Percentiles rank a stretch among this genome's conserved stretches.
Conservation (phyloP, 2,329 filamentous ascomycete genomes). For the Dactylellina sp. region DNA sequence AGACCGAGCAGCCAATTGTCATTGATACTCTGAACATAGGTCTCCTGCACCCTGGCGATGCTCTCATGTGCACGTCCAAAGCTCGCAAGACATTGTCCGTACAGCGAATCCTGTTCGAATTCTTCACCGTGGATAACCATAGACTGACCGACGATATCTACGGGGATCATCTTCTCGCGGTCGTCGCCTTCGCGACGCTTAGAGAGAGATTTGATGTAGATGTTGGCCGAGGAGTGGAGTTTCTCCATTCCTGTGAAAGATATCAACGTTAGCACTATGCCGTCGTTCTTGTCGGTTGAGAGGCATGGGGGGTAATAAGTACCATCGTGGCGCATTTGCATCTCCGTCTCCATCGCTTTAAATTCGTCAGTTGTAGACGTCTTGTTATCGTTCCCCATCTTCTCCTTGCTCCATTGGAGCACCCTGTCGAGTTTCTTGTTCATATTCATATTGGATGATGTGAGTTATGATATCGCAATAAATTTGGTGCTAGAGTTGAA, state of each 20-base stretch:
- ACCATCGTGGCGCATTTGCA: conserved; percentile 90
- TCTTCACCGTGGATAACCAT: conserved; percentile 93
- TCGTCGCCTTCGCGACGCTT: conserved; percentile 87
- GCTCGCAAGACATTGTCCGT: conserved; percentile 85
- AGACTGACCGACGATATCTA: conserved; percentile 81
- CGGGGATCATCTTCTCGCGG: conserved; percentile 85
- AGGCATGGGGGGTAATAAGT: conserved; percentile 61
- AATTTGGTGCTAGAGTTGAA: not conserved
- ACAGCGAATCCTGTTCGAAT: conserved; percentile 89
- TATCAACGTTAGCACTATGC: conserved; percentile 1
- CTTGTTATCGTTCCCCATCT: conserved; percentile 91
- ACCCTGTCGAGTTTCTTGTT: conserved; percentile 93
- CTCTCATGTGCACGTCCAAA: conserved; percentile 89
- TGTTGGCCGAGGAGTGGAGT: conserved; percentile 84
- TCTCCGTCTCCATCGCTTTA: conserved; percentile 87
- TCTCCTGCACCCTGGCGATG: conserved; percentile 85
- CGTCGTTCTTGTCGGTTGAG: not conserved
- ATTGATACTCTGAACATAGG: conserved; percentile 80
- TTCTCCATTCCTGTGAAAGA: conserved; percentile 81
- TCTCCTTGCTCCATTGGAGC: conserved; percentile 98
- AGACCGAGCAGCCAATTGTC: conserved; percentile 90
- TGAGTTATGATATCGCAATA: conserved; percentile 4
- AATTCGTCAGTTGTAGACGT: conserved; percentile 90
- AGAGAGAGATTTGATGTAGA: conserved; percentile 87
- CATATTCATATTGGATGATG: conserved; percentile 23